Percentiles rank a stretch among this genome's conserved stretches.
Conservation (phyloP, 148 eudicot genomes). For the Rhododendron mucronatum region DNA sequence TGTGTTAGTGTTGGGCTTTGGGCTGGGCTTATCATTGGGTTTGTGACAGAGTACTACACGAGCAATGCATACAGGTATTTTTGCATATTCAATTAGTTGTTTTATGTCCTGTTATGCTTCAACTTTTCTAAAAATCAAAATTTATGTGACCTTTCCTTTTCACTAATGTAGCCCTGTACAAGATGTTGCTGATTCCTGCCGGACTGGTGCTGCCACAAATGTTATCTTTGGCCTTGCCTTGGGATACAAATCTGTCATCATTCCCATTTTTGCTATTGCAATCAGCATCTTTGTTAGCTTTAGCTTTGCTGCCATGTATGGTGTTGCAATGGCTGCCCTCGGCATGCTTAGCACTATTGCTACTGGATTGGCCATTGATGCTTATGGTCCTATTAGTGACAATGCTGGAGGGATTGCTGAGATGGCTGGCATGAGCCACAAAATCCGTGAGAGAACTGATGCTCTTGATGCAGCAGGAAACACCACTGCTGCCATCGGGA, state of each 20-base stretch:
- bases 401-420: slow-evolving; percentile 61
- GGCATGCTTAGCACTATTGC: slow-evolving; percentile 63
- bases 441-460: slow-evolving; percentile 50
- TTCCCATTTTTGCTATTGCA: slow-evolving; percentile 47
- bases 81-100: neutral
- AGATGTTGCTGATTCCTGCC: slow-evolving; percentile 78
- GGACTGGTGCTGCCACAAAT: slow-evolving; percentile 72
- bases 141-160: neutral
- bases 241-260: slow-evolving; percentile 63
- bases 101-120: slow-evolving; percentile 19
- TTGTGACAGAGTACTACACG: slow-evolving; percentile 51
- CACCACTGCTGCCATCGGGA: slow-evolving; percentile 60
- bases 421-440: slow-evolving; percentile 60
- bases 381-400: slow-evolving; percentile 57
- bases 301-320: slow-evolving; percentile 45
- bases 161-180: slow-evolving; percentile 45
- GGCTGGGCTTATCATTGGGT: slow-evolving; percentile 54
- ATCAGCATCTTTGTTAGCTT: slow-evolving; percentile 40
- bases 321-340: slow-evolving; percentile 47
- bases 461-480: slow-evolving; percentile 62
- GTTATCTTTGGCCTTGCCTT: slow-evolving; percentile 71
- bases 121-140: neutral
- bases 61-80: slow-evolving; percentile 54
- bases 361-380: slow-evolving; percentile 56
- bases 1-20: slow-evolving; percentile 50